Percentiles rank a stretch among this genome's conserved stretches.
Evolutionary conservation across 345 rosid species (phyloP).

Genomic region (Syzygium oleosum): DNA sequence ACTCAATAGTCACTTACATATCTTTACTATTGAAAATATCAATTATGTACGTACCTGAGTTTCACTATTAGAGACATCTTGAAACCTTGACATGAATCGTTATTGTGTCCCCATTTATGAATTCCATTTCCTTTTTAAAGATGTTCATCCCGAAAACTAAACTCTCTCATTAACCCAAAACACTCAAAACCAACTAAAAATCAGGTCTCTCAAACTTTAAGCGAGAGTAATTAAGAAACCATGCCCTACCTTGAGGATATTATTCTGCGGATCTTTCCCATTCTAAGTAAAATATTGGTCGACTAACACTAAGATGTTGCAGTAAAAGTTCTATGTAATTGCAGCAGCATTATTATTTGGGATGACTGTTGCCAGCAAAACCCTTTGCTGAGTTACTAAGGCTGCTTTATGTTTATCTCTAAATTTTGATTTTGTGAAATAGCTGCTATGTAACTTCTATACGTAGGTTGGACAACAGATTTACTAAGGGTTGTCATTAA

Average conservation of each 20-base stretch:
- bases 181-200: not conserved
- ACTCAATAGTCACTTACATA: not conserved
- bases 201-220: not conserved
- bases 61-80: not conserved
- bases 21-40: not conserved
- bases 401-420: not conserved
- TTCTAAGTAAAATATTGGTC: not conserved
- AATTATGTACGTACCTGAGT: not conserved
- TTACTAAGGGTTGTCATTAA: not conserved
- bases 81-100: not conserved
- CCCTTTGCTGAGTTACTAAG: not conserved
- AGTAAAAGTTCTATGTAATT: not conserved
- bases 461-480: not conserved
- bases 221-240: not conserved
- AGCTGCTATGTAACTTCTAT: not conserved
- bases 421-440: not conserved
- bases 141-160: not conserved
- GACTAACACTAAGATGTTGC: not conserved
- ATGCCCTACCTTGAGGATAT: not conserved
- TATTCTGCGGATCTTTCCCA: not conserved
- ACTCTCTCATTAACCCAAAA: not conserved
- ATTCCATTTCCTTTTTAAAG: not conserved
- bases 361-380: not conserved
- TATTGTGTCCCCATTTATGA: not conserved
- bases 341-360: not conserved